A percentile compares a stretch with the other conserved stretches of the same genome.
phyloP scores from a whole-genome alignment of 1,284 basidiomycete genomes.

The Pseudozyma flocculosa region DNA sequence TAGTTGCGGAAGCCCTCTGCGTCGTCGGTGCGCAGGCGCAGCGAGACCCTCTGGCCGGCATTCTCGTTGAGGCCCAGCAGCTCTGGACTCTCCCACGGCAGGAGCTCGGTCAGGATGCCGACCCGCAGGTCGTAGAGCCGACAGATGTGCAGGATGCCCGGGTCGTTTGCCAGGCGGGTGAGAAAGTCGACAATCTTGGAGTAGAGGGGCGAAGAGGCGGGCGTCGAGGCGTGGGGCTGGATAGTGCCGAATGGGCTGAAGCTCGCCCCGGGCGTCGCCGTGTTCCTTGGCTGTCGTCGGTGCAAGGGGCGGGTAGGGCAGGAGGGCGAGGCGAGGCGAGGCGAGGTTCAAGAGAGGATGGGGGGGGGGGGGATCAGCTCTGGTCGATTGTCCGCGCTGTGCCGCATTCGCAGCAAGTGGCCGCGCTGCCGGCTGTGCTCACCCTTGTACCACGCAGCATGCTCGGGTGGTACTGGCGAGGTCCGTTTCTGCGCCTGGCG shows the following conservation, averaged over 20 bases:
- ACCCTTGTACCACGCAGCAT: conserved; percentile 33
- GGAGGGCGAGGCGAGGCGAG: conserved; percentile 2
- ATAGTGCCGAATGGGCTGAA: conserved; percentile 32
- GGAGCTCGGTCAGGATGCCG: conserved; percentile 44
- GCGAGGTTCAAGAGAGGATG: no score
- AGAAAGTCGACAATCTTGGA: conserved; percentile 30
- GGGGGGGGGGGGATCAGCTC: no score
- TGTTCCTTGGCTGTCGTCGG: conserved; percentile 17
- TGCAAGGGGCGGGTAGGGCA: not conserved
- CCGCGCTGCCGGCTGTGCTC: no score
- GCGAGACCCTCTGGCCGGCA: conserved; percentile 40
- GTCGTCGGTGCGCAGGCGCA: conserved; percentile 49
- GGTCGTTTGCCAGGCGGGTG: conserved; percentile 32
- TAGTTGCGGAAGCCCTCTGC: conserved; percentile 50
- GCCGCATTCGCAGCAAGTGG: no score
- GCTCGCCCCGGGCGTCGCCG: conserved; percentile 7
- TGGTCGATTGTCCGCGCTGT: no score
- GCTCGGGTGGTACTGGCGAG: conserved; percentile 46
- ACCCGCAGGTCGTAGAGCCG: conserved; percentile 35
- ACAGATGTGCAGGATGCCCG: conserved; percentile 50
- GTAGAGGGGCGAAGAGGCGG: conserved; percentile 14
- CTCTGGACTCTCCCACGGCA: conserved; percentile 48
- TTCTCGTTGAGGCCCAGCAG: conserved; percentile 53
- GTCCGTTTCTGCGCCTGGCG: conserved; percentile 27
- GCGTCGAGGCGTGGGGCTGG: conserved; percentile 30